phyloP scores from a whole-genome alignment of 768 basidiomycete genomes.

The Glaciozyma antarctica region DNA sequence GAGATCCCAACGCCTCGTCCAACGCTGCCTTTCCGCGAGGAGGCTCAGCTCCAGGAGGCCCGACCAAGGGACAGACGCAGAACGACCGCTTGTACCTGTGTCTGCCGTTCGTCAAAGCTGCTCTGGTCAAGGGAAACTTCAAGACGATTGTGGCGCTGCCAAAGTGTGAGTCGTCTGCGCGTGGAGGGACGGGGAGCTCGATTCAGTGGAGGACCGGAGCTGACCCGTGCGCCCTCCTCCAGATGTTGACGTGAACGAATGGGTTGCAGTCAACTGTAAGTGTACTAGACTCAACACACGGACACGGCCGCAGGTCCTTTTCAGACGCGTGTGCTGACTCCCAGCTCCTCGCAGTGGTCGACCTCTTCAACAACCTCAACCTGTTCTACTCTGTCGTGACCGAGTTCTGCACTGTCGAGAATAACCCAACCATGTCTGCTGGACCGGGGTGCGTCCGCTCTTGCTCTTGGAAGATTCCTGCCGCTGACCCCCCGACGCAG shows the following conservation, averaged over 20 bases:
- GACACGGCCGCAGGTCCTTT: too few species aligned
- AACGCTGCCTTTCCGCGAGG: background rate
- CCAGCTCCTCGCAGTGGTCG: slow-evolving; percentile 56
- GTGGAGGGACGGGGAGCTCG: background rate
- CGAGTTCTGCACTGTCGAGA: slow-evolving; percentile 81
- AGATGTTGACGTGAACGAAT: slow-evolving; percentile 47
- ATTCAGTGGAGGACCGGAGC: background rate
- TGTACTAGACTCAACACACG: background rate
- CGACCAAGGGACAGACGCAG: slow-evolving; percentile 17
- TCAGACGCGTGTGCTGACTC: background rate
- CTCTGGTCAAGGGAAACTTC: slow-evolving; percentile 94
- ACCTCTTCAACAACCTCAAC: slow-evolving; percentile 95
- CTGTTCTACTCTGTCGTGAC: slow-evolving; percentile 91
- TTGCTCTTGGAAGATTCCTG: background rate
- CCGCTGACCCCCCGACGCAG: slow-evolving; percentile 42
- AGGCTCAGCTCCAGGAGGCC: background rate
- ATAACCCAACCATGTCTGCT: slow-evolving; percentile 86
- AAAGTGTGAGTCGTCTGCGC: slow-evolving; percentile 46
- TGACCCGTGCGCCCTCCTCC: background rate
- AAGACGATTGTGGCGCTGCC: slow-evolving; percentile 95
- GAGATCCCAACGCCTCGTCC: background rate
- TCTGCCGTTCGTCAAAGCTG: slow-evolving; percentile 87
- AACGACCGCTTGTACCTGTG: slow-evolving; percentile 74
- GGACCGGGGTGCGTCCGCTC: slow-evolving; percentile 58
- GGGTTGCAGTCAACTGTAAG: slow-evolving; percentile 47